Evolutionary conservation across 129 eudicot genomes (phyloP).

Genomic region (Flaveria ramosissima): DNA sequence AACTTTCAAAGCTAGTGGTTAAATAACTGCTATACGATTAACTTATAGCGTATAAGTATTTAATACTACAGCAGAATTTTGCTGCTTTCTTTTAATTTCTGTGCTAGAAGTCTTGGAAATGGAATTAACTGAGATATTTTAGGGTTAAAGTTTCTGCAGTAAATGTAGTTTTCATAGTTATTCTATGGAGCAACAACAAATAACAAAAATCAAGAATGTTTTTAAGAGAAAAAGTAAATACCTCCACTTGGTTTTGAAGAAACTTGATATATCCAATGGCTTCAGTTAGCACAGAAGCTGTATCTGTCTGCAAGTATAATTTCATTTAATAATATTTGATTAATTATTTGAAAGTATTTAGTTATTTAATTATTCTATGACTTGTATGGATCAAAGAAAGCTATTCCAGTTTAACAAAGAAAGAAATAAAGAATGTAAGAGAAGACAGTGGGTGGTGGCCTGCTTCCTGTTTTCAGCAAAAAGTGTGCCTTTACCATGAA

Average conservation of each 20-base stretch:
- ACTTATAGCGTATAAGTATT: neutral
- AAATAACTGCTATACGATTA: neutral
- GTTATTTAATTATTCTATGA: neutral
- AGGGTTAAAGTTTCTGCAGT: too few relatives aligned
- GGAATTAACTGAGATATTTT: too few relatives aligned
- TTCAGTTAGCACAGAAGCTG: slow-evolving; percentile 88
- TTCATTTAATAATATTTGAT: too few relatives aligned
- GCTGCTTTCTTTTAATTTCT: neutral
- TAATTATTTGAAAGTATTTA: neutral
- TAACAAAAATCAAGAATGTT: too few relatives aligned
- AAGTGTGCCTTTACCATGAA: slow-evolving; percentile 14
- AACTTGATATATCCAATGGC: slow-evolving; percentile 92
- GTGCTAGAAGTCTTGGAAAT: neutral
- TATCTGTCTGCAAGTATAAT: slow-evolving; percentile 70
- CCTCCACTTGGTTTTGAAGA: slow-evolving; percentile 89
- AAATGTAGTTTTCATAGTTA: neutral
- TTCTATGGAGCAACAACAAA: too few relatives aligned
- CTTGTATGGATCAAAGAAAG: slow-evolving; percentile 27
- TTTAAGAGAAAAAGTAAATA: slow-evolving; percentile 26
- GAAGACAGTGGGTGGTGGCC: slow-evolving; percentile 32
- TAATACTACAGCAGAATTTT: neutral
- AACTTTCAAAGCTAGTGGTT: neutral
- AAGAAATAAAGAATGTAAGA: neutral
- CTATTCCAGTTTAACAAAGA: slow-evolving; percentile 10
- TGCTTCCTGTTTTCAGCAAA: slow-evolving; percentile 19